A percentile compares a stretch with the other conserved stretches of the same genome.
phyloP scores from a whole-genome alignment of 352 stramenopile genomes.

The Phytopythium cucurbitacearum region DNA sequence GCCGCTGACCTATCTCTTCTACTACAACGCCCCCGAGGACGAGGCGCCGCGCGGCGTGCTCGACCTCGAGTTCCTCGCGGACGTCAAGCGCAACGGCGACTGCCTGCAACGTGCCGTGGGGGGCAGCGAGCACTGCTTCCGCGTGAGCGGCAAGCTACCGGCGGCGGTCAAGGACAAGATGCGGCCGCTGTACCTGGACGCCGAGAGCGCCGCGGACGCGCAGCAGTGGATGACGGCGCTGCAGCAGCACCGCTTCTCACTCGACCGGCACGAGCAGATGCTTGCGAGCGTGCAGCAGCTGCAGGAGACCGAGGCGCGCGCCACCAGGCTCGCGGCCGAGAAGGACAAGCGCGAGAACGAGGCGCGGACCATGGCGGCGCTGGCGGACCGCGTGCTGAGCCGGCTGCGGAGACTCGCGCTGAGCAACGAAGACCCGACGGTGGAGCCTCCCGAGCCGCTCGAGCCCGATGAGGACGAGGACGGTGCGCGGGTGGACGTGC shows the following conservation, averaged over 20 bases:
- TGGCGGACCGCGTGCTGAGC: conserved; percentile 26
- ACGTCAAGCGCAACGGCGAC: conserved; percentile 72
- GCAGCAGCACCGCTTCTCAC: conserved; percentile 58
- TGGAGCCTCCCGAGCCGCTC: conserved; percentile 4
- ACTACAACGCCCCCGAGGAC: conserved; percentile 69
- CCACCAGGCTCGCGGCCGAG: conserved; percentile 3
- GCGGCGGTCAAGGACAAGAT: conserved; percentile 34
- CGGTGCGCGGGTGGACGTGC: conserved; percentile 26
- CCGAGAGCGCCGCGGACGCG: conserved; percentile 40
- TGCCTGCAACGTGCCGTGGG: conserved; percentile 71
- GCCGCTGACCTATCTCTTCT: conserved; percentile 76
- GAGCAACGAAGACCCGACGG: conserved; percentile 15
- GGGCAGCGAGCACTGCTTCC: conserved; percentile 60
- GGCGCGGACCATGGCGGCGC: conserved; percentile 1
- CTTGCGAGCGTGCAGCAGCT: conserved; percentile 28
- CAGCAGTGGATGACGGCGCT: conserved; percentile 71
- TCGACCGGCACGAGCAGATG: conserved; percentile 41
- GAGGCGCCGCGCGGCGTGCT: conserved; percentile 67
- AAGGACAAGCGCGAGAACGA: conserved; percentile 21
- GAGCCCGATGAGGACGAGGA: conserved; percentile 17
- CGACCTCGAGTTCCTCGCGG: conserved; percentile 72
- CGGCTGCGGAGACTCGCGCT: conserved; percentile 29
- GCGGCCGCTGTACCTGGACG: conserved; percentile 65
- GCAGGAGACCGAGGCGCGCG: conserved; percentile 23
- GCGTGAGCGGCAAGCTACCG: conserved; percentile 62